phyloP scores from a whole-genome alignment of 140 eudicot genomes.

The Cichorium intybus region DNA sequence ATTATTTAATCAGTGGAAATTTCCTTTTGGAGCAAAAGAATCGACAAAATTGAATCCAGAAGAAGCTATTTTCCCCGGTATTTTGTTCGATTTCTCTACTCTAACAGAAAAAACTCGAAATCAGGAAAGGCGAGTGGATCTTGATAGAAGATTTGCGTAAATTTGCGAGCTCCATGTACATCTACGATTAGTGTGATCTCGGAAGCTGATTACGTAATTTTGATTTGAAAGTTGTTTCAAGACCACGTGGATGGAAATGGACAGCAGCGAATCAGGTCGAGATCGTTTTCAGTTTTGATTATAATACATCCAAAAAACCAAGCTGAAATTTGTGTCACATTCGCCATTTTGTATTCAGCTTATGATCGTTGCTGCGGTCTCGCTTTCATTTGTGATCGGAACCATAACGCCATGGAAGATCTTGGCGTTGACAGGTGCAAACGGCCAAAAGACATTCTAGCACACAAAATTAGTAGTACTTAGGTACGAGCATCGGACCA shows the following conservation, averaged over 20 bases:
- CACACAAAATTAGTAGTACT: no score
- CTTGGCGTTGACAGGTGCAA: no score
- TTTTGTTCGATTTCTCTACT: not conserved
- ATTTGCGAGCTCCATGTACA: conserved; percentile 21
- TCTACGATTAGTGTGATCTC: conserved; percentile 10
- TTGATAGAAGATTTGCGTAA: conserved; percentile 24
- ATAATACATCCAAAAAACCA: no score
- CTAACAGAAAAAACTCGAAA: conserved; percentile 3
- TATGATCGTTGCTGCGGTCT: no score
- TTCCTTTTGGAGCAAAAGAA: conserved; percentile 9
- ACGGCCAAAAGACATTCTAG: no score
- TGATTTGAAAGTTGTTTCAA: not conserved
- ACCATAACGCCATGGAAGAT: no score
- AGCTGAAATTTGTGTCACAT: no score
- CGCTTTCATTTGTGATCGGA: no score
- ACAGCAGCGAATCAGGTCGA: no score
- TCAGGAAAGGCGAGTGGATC: conserved; percentile 7
- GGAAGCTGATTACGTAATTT: not conserved
- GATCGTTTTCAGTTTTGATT: no score
- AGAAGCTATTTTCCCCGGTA: not conserved
- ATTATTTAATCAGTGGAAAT: conserved; percentile 2
- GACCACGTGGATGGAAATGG: not conserved
- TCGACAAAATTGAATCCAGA: not conserved
- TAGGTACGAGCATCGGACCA: no score
- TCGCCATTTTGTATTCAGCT: no score